Conservation (phyloP, 2,329 filamentous ascomycete genomes). For the Coniochaeta ligniaria region DNA sequence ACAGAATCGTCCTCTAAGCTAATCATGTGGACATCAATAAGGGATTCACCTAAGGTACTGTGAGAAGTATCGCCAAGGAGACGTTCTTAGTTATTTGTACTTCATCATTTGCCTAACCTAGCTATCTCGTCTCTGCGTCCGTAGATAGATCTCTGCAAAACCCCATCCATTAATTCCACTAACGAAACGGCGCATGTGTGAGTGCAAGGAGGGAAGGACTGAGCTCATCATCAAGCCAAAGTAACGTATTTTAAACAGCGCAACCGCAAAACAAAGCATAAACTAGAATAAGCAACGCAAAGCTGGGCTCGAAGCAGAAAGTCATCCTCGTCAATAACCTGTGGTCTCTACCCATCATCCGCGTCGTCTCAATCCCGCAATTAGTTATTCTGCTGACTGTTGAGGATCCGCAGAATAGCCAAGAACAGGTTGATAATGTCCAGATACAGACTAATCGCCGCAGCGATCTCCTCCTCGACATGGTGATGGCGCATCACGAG, state of each 20-base stretch:
- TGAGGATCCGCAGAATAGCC: slow-evolving; percentile 89
- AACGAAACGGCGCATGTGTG: too few relatives aligned
- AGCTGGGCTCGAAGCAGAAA: not conserved
- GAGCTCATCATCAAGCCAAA: too few relatives aligned
- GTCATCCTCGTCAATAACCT: not conserved
- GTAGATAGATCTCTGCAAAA: too few relatives aligned
- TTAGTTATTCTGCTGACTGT: slow-evolving; percentile 92
- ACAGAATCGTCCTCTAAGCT: not conserved
- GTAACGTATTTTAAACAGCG: not conserved
- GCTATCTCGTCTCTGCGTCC: too few relatives aligned
- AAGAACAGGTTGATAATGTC: slow-evolving; percentile 97
- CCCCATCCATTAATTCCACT: too few relatives aligned
- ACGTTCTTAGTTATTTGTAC: too few relatives aligned
- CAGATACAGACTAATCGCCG: slow-evolving; percentile 88
- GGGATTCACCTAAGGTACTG: too few relatives aligned
- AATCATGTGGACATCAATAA: too few relatives aligned
- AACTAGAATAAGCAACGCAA: not conserved
- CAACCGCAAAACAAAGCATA: not conserved
- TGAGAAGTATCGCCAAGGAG: too few relatives aligned
- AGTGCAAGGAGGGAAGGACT: too few relatives aligned
- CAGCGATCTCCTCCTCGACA: slow-evolving; percentile 95
- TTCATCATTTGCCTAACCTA: too few relatives aligned
- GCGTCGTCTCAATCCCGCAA: not conserved
- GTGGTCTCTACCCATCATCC: not conserved
- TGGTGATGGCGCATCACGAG: slow-evolving; percentile 93